Evolutionary conservation across 192 early-diverging fungal species (phyloP), one percentile per base, ranked within the genome.

Genomic region (Coemansia guatemalensis): DNA sequence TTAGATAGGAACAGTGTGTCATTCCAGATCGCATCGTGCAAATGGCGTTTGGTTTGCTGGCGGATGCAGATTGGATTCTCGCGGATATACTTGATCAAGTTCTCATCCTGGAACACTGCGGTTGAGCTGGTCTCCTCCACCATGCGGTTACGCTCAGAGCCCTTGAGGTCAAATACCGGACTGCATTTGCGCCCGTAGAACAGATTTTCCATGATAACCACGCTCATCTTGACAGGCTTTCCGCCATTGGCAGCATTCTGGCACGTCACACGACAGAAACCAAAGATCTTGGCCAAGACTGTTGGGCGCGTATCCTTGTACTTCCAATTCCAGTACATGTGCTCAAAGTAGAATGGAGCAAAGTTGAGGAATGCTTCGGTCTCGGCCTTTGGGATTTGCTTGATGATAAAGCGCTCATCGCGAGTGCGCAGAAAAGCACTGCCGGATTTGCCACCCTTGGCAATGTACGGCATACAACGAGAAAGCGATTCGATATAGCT

Each of bases 121-220:
- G 93, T 89, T 58, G 88, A 83, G 39, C 91, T 93, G 2, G 92
- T 93, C 11, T 93, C 90, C 64, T 92, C 88, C 0, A 94, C 94
- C 83, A 93, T 90, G 30, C 97, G 85, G 68, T 99, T 99, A 47
- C 97, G 87, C 69, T 92, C 89, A 0, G 97, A 99, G 1, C 93
- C 95, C 71, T 98, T 98, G 30, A 99, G 83, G 65, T 97, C 94
- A 74, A 92, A 97, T 6, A 94, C 84, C 73, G 82, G 86, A 8
- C 81, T 82, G 58, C 93, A 88, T 49, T 85, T 87, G 33, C 93
- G 86, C 51, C 73, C 67, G 39, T 94, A 96, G 64, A 95, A 97
- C 33, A 98, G 71, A 58, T 98, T 98, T 70, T 98, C 96, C 96
- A 96, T 96, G 14, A 98, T 90, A 14, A 96, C 71, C 8, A 96